Percentiles rank a stretch among this genome's conserved stretches.
These are phyloP conservation scores for Suillus tomentosus DNA, from an alignment of 768 basidiomycete genomes.

Conservation along the genomic window DNA sequence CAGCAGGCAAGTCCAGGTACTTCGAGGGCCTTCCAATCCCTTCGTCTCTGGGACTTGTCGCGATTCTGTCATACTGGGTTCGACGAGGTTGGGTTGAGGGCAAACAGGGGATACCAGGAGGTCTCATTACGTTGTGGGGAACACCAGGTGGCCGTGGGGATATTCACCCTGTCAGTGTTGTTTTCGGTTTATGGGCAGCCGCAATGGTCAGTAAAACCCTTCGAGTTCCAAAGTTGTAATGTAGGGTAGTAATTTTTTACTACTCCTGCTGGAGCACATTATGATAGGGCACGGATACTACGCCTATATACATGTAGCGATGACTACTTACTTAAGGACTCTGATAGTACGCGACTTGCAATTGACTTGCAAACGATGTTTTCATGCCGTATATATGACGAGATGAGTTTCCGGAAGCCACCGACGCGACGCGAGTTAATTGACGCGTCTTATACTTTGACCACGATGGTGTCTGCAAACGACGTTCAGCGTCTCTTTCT, in stretches of 20 bases:
- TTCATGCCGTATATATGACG: neutral
- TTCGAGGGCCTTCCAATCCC: slow-evolving; percentile 99
- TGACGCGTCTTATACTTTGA: slow-evolving; percentile 15
- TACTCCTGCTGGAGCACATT: slow-evolving; percentile 6
- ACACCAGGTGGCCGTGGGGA: slow-evolving; percentile 75
- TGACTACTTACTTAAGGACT: neutral
- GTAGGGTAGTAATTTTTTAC: slow-evolving; percentile 3
- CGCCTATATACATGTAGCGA: neutral
- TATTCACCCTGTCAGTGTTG: slow-evolving; percentile 72
- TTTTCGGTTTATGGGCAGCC: slow-evolving; percentile 89
- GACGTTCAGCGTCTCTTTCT: slow-evolving; percentile 80
- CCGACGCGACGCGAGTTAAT: slow-evolving; percentile 28
- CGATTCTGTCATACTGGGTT: slow-evolving; percentile 77
- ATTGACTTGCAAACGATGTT: neutral
- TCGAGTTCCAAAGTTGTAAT: slow-evolving; percentile 75
- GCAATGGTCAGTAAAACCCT: slow-evolving; percentile 99
- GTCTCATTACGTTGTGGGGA: slow-evolving; percentile 76
- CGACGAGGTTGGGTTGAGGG: slow-evolving; percentile 85
- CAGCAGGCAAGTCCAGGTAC: slow-evolving; percentile 85
- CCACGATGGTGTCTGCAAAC: slow-evolving; percentile 47
- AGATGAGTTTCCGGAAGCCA: slow-evolving; percentile 5
- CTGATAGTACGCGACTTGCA: neutral
- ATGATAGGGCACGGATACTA: slow-evolving; percentile 1
- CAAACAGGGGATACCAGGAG: slow-evolving; percentile 72
- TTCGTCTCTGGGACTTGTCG: slow-evolving; percentile 80